A percentile compares a stretch with the other conserved stretches of the same genome.
Evolutionary conservation across 2,329 filamentous ascomycete species (phyloP).

Genomic region (Fusarium sp.): DNA sequence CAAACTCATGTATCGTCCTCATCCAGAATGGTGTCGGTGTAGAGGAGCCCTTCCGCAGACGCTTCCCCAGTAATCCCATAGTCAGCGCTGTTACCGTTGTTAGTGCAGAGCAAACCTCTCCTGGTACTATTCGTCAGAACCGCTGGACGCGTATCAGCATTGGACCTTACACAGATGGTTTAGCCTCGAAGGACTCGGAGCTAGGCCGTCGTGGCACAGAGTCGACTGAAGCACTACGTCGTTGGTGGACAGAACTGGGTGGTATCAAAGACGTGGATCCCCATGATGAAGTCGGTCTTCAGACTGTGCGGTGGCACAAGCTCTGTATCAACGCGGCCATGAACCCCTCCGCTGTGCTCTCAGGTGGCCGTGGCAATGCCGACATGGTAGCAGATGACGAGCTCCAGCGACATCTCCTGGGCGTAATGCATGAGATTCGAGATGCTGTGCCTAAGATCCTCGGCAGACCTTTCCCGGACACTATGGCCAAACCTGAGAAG

Average conservation of each 20-base stretch:
- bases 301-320: slow-evolving; percentile 79
- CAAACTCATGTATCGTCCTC: slow-evolving; percentile 67
- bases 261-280: slow-evolving; percentile 72
- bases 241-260: slow-evolving; percentile 64
- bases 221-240: slow-evolving; percentile 59
- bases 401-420: slow-evolving; percentile 67
- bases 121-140: slow-evolving; percentile 73
- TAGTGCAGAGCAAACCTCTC: slow-evolving; percentile 71
- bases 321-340: slow-evolving; percentile 80
- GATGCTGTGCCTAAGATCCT: slow-evolving; percentile 70
- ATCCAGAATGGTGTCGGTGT: slow-evolving; percentile 79
- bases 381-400: slow-evolving; percentile 73
- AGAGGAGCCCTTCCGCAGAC: slow-evolving; percentile 69
- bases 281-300: slow-evolving; percentile 72
- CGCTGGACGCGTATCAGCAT: slow-evolving; percentile 78
- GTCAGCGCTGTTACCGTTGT: slow-evolving; percentile 76
- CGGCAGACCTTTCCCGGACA: slow-evolving; percentile 65
- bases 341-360: slow-evolving; percentile 76
- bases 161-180: slow-evolving; percentile 68
- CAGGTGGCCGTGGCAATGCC: slow-evolving; percentile 70
- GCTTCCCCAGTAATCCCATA: slow-evolving; percentile 69
- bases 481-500: slow-evolving; percentile 68
- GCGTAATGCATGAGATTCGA: slow-evolving; percentile 76
- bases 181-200: slow-evolving; percentile 48
- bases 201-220: slow-evolving; percentile 50